These are phyloP conservation scores for Didymella pinodella DNA, from an alignment of 2,329 filamentous ascomycete species.

Conservation along the genomic window DNA sequence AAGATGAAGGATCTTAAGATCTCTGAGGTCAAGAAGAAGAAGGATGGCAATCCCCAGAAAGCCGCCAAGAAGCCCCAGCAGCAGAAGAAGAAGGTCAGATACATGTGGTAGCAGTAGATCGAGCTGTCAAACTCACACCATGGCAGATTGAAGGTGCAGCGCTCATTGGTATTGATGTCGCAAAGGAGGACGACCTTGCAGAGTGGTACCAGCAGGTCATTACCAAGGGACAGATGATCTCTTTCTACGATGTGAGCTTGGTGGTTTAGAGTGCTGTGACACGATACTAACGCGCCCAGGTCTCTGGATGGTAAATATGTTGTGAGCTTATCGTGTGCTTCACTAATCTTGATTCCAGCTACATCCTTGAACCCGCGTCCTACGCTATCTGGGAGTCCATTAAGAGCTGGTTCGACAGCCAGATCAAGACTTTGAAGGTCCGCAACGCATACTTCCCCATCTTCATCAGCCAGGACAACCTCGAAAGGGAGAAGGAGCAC, in stretches of 20 bases:
- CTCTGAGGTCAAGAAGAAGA: constrained; percentile 52
- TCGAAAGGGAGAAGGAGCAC: constrained; percentile 89
- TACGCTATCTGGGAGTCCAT: constrained; percentile 75
- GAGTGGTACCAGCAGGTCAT: constrained; percentile 98
- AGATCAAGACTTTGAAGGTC: constrained; percentile 90
- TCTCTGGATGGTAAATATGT: constrained; percentile 37
- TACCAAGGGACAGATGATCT: constrained; percentile 95
- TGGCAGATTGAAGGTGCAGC: constrained; percentile 62
- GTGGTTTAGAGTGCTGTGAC: neutral
- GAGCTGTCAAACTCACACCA: constrained; percentile 27
- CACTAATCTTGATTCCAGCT: constrained; percentile 53
- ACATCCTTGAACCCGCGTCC: constrained; percentile 76
- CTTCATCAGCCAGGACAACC: constrained; percentile 81
- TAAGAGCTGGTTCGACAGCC: constrained; percentile 64
- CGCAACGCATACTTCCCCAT: constrained; percentile 97
- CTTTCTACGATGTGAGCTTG: constrained; percentile 80
- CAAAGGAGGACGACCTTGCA: constrained; percentile 86
- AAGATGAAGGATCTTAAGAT: constrained; percentile 57
- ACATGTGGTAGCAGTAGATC: neutral
- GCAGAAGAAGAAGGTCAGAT: constrained; percentile 57
- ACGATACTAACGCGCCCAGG: constrained; percentile 3
- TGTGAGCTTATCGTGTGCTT: neutral
- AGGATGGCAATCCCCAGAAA: constrained; percentile 44
- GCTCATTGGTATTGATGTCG: constrained; percentile 85
- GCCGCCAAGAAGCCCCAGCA: constrained; percentile 54